Evolutionary conservation across 1,284 basidiomycete genomes (phyloP).

Genomic region (Sanghuangporus weigelae): DNA sequence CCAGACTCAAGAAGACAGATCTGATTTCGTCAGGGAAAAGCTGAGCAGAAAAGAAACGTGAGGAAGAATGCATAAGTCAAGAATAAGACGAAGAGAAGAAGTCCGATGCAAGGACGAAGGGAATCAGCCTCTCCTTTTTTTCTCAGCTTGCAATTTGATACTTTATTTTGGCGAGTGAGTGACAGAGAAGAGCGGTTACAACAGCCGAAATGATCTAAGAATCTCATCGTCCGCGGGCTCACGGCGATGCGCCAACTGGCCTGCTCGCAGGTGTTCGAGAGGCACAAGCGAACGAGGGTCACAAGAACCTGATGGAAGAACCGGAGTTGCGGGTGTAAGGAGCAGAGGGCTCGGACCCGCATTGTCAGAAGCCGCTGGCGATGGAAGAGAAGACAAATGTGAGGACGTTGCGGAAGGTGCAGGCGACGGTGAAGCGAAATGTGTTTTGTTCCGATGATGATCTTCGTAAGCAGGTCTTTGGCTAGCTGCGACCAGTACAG

Average conservation of each 20-base stretch:
- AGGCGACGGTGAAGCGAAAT: constrained; percentile 8
- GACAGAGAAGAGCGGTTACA: background rate
- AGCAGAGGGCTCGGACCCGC: background rate
- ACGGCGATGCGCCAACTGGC: constrained; percentile 8
- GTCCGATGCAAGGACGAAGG: background rate
- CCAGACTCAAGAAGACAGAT: background rate
- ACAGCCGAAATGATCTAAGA: constrained; percentile 16
- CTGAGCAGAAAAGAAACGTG: background rate
- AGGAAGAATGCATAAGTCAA: constrained; percentile 1
- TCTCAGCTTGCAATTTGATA: background rate
- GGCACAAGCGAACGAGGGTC: constrained; percentile 13
- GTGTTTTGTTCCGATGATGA: background rate
- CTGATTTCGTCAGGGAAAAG: background rate
- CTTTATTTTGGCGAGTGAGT: background rate
- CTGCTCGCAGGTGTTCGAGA: constrained; percentile 10
- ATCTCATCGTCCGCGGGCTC: constrained; percentile 18
- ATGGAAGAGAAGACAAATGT: constrained; percentile 14
- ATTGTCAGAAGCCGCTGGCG: constrained; percentile 3
- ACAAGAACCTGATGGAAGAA: background rate
- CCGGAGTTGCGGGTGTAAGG: background rate
- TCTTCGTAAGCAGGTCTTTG: background rate
- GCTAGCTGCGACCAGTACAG: constrained; percentile 2
- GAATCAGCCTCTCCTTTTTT: background rate
- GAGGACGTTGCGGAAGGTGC: constrained; percentile 11
- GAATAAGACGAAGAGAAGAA: background rate